Evolutionary conservation across 768 basidiomycete genomes (phyloP), one percentile per base, ranked within the genome.

Genomic region (Coprinopsis marcescibilis): DNA sequence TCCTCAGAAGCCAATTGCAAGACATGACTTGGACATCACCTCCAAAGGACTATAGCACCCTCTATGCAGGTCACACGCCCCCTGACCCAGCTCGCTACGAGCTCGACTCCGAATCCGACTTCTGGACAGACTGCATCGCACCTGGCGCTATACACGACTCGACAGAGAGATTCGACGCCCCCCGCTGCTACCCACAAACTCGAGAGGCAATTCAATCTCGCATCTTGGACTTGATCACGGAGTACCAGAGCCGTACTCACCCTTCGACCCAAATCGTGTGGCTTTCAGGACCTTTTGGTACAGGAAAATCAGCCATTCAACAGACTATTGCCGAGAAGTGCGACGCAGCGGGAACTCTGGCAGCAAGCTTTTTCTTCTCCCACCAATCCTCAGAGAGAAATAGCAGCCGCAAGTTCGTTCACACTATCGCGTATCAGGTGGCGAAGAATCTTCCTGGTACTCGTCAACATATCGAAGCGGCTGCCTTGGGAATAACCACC

Each of bases 291-390:
- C 23, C 45, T 12, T 34, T 37, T 10, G 45, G 45, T 12, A 14
- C 45, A 15, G 45, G 45, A 19, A 46, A 46, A 24, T 46, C 45
- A 19, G 45, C 45, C n/a, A 26, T 46, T n/a, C 24, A 38, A 20
- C 45, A 46, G 36, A 46, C 30, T 21, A 39, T 46, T 12, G 34
- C 45, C 10, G 45, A 46, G 30, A 7, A 27, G 24, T 46, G 45
- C n/a, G 4, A 21, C 3, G 10, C 19, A 26, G 4, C 3, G 3
- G n/a, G 21, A 4, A 27, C 27, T 15, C 36, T 38, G 12, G 35
- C 36, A 1, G 45, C 45, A 0, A 3, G 34, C 10, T 46, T 46
- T 37, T 37, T 46, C 36, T 38, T 46, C 45, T 37, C 45, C 3
- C 20, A 35, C 11, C 8, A 35, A 36, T 35, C 35, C 23, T 4